These are phyloP conservation scores for Lonicera japonica DNA, from an alignment of 129 eudicot species.

Conservation along the genomic window DNA sequence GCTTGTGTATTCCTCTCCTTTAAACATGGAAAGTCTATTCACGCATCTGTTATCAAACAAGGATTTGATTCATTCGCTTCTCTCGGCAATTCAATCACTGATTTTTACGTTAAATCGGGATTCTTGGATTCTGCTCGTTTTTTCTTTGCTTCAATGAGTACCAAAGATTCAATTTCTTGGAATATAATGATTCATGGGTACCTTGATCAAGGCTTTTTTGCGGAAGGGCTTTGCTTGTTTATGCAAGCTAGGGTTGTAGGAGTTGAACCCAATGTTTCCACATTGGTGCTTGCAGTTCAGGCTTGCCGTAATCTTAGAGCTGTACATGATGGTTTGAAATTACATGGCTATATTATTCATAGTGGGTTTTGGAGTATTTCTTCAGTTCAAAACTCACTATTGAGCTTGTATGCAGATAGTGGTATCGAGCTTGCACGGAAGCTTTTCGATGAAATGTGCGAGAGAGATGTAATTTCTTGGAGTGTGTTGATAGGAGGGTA, in stretches of 20 bases:
- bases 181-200: slow-evolving; percentile 52
- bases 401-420: slow-evolving; percentile 42
- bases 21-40: slow-evolving; percentile 44
- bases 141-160: slow-evolving; percentile 30
- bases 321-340: slow-evolving; percentile 32
- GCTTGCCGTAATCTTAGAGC: slow-evolving; percentile 28
- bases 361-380: slow-evolving; percentile 30
- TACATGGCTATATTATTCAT: slow-evolving; percentile 55
- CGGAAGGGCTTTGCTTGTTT: slow-evolving; percentile 44
- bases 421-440: slow-evolving; percentile 44
- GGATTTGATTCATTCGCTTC: slow-evolving; percentile 61
- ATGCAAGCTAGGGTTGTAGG: slow-evolving; percentile 41
- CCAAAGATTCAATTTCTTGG: slow-evolving; percentile 73
- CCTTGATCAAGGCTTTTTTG: slow-evolving; percentile 37
- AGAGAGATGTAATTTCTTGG: slow-evolving; percentile 80
- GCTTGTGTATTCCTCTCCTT: slow-evolving; percentile 45
- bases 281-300: slow-evolving; percentile 60
- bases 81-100: slow-evolving; percentile 53
- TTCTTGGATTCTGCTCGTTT: slow-evolving; percentile 27
- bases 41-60: slow-evolving; percentile 57
- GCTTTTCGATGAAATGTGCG: slow-evolving; percentile 73
- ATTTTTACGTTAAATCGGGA: slow-evolving; percentile 68
- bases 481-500: slow-evolving; percentile 70
- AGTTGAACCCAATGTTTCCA: slow-evolving; percentile 68
- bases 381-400: slow-evolving; percentile 55